phyloP scores from a whole-genome alignment of 164 flowering plant genomes.

The Nymphaea thermarum region DNA sequence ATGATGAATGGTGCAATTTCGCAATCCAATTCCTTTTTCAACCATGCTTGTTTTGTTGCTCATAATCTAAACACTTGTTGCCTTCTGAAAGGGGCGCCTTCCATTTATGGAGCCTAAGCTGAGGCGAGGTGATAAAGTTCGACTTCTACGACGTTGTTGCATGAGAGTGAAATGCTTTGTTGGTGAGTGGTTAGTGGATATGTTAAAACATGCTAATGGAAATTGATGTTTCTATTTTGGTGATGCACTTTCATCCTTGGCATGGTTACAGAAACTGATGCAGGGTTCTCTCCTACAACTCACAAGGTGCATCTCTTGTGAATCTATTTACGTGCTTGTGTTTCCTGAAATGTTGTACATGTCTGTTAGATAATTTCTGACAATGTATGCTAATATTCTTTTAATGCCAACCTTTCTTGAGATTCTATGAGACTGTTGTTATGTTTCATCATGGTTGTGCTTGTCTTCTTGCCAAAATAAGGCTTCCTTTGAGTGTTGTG shows the following conservation, averaged over 20 bases:
- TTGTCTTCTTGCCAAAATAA: too few relatives aligned
- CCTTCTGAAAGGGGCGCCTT: slow-evolving; percentile 33
- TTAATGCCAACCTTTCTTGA: too few relatives aligned
- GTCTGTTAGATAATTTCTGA: too few relatives aligned
- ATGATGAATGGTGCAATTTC: too few relatives aligned
- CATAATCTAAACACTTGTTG: not conserved
- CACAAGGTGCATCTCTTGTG: slow-evolving; percentile 37
- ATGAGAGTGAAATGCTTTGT: slow-evolving; percentile 69
- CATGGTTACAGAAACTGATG: slow-evolving; percentile 63
- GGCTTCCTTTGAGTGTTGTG: too few relatives aligned
- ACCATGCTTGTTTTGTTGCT: too few relatives aligned
- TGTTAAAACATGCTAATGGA: too few relatives aligned
- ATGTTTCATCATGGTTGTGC: too few relatives aligned
- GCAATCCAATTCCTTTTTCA: too few relatives aligned
- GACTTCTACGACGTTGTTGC: slow-evolving; percentile 41
- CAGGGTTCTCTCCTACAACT: slow-evolving; percentile 71
- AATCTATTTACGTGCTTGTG: not conserved
- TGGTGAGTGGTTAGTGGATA: slow-evolving; percentile 23
- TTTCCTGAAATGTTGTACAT: too few relatives aligned
- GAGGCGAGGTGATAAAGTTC: slow-evolving; percentile 39
- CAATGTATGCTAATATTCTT: too few relatives aligned
- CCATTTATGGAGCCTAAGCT: slow-evolving; percentile 69
- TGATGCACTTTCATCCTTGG: not conserved
- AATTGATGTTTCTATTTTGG: not conserved
- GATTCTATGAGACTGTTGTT: too few relatives aligned